Evolutionary conservation across 163 green algal species (phyloP), one percentile per base, ranked within the genome.

Genomic region (Prototheca wickerhamii): DNA sequence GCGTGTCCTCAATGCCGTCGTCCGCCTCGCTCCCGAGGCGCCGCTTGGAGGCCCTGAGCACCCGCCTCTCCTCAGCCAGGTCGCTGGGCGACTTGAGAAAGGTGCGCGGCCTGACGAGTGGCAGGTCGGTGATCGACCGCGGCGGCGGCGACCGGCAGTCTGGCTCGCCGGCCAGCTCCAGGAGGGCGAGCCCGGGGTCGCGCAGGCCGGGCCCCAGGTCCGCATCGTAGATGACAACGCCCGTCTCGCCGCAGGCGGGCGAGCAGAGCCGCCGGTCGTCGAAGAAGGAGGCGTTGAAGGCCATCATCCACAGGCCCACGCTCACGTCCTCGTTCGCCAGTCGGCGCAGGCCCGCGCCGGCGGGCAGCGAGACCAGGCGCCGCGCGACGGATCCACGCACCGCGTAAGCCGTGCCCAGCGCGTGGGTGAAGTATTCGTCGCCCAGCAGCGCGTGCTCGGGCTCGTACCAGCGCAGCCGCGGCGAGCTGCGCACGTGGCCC

Each of bases 271-370:
- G 68, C 15, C 83, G 71, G 54, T 89, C 83, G 58, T 88, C 83
- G 31, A 72, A 73, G 54, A 84, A 72, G 5, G 70, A 80, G 21
- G 78, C 66, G 57, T 88, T 83, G 31, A 88, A 70, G 2, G 81
- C 78, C 37, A 89, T 65, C 76, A 89, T 80, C 83, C 83, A 89
- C 26, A 21, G 25, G 15, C 82, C 83, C 12, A 89, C 32, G 5
- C 79, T 87, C 2, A 81, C 74, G 54, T 89, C 83, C 71, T 89
- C 82, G 56, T 89, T 89, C 43, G 65, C 75, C 63, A 89, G 79
- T 35, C 72, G 80, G 52, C 82, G 75, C 51, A 89, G 62, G 28
- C 28, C 42, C 7, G 56, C 55, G 15, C 60, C 52, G 18, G 62
- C 26, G 6, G 54, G 33, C 7, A 82, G 54, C 18, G 30, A n/a